Base-by-base conservation (phyloP, 345 rosid species). In the Angophora floribunda region DNA sequence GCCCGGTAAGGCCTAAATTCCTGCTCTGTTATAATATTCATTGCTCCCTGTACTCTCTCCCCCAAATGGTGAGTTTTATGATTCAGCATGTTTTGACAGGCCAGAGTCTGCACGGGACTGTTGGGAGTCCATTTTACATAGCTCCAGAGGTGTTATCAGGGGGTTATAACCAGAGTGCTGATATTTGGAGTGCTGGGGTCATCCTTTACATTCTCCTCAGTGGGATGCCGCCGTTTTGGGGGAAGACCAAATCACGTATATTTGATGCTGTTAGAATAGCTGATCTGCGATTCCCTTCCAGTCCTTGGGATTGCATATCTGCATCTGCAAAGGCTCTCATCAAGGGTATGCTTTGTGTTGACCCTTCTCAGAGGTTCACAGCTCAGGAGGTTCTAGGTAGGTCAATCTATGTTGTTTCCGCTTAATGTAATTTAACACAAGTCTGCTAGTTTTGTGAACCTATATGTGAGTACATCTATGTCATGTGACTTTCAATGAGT, bases 101-200 rank as follows among this genome's bases (percentile, higher is more conserved):
- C 89, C 91, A 93, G 90, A 91, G 90, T 89, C 90, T 95, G 90
- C 93, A 90, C 17, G 95, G 97, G 89, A 95, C 94, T n/a, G 97
- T 93, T 49, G 96, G 95, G 65, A 95, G 96, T 92, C 97, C 97
- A 14, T 95, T 95, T 91, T 95, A 94, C 90, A 95, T 94, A 87
- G 97, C 97, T 67, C 97, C 97, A 7, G 96, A 95, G 92, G 97
- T 95, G 87, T 89, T 95, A 90, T 80, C 90, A 1, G 96, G 97
- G 52, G 94, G 94, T 41, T 95, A 95, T 91, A 92, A 95, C 88
- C 96, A 95, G 90, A 93, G 93, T 82, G 97, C 97, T 87, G 97
- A 95, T 88, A 90, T 95, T 59, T 95, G 96, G 97, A 95, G 97
- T 91, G 95, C 97, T 6, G 97, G 97, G 63, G 96, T 94, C 79